These are phyloP conservation scores for Lecanicillium sp. DNA, from an alignment of 2,329 filamentous ascomycete genomes.

Conservation along the genomic window DNA sequence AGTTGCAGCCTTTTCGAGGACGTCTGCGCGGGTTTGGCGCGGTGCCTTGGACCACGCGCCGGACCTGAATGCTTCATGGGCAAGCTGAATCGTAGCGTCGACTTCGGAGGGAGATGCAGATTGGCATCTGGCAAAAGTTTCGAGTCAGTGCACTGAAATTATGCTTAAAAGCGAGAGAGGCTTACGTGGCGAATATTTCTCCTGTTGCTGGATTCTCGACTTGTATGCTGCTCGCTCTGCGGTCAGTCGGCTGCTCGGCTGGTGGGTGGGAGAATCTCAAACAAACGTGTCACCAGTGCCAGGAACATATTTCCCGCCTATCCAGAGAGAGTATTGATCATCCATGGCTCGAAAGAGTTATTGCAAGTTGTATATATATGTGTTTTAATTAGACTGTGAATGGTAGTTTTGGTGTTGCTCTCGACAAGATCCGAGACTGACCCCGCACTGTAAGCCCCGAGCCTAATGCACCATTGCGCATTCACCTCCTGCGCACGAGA, in stretches of 20 bases:
- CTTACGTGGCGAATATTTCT: constrained; percentile 5
- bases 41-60: constrained; percentile 56
- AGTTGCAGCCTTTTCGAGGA: constrained; percentile 50
- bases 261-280: too few relatives aligned
- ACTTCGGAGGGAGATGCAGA: constrained; percentile 6
- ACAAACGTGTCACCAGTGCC: constrained; percentile 3
- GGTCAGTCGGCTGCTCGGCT: neutral
- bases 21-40: constrained; percentile 49
- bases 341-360: neutral
- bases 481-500: too few relatives aligned
- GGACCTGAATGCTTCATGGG: constrained; percentile 47
- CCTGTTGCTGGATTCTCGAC: constrained; percentile 8
- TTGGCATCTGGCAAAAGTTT: neutral
- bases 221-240: neutral
- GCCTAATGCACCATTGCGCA: too few relatives aligned
- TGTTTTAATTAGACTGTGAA: too few relatives aligned
- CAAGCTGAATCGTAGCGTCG: neutral
- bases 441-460: too few relatives aligned
- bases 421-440: too few relatives aligned
- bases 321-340: too few relatives aligned
- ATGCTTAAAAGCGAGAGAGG: neutral
- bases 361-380: neutral
- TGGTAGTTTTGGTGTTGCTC: too few relatives aligned
- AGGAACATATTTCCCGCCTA: neutral
- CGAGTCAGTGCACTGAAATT: too few relatives aligned